Evolutionary conservation across 1,284 basidiomycete species (phyloP).

Genomic region (Kwoniella shivajii): DNA sequence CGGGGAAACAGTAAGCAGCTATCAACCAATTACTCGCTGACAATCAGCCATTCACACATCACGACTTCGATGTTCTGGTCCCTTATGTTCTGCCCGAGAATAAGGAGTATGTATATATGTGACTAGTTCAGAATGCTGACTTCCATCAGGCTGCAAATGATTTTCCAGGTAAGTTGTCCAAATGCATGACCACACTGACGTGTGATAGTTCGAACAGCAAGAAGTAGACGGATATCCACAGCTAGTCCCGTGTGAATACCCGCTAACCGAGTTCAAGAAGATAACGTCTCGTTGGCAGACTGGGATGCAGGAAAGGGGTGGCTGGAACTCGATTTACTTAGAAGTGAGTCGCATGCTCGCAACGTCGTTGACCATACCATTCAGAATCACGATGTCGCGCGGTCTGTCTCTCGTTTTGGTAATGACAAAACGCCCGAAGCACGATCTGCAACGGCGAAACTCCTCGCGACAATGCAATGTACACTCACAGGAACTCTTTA

Average conservation of each 20-base stretch:
- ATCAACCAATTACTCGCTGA: neutral
- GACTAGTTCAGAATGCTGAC: too few species aligned
- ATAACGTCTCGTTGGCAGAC: slow-evolving; percentile 15
- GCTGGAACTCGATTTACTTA: slow-evolving; percentile 20
- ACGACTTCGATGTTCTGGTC: too few species aligned
- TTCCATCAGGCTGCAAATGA: too few species aligned
- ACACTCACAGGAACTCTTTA: slow-evolving; percentile 69
- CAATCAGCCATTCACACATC: too few species aligned
- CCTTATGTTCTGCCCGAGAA: too few species aligned
- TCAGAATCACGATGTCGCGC: slow-evolving; percentile 55
- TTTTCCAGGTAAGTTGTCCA: too few species aligned
- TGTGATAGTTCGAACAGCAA: slow-evolving; percentile 26
- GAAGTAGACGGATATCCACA: slow-evolving; percentile 9
- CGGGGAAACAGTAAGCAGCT: slow-evolving; percentile 11
- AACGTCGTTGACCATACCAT: neutral
- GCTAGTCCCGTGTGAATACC: slow-evolving; percentile 7
- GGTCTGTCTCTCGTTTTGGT: slow-evolving; percentile 67
- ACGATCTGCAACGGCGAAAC: slow-evolving; percentile 63
- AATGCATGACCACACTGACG: too few species aligned
- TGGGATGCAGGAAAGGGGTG: slow-evolving; percentile 13
- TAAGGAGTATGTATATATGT: too few species aligned
- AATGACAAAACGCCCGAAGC: slow-evolving; percentile 63
- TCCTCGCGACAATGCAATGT: slow-evolving; percentile 65
- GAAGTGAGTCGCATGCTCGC: slow-evolving; percentile 8
- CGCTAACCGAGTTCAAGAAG: slow-evolving; percentile 17